phyloP scores from a whole-genome alignment of 1,284 basidiomycete species.

The Stereum hirsutum region DNA sequence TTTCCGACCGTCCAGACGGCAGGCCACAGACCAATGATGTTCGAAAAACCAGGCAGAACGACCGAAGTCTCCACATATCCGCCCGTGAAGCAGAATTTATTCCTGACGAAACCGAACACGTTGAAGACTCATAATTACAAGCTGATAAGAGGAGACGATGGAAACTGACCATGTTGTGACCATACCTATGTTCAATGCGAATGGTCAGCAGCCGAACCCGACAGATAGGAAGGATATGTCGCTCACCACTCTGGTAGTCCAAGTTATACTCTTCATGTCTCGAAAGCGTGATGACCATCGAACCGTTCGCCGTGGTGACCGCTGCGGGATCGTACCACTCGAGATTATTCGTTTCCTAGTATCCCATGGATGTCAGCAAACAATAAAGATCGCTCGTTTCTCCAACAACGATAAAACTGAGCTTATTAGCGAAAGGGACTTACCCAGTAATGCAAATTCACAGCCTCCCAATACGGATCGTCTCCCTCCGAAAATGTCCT shows the following conservation, averaged over 20 bases:
- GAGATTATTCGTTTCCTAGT: constrained; percentile 28
- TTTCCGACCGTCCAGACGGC: constrained; percentile 44
- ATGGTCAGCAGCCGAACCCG: not conserved
- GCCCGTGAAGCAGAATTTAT: constrained; percentile 49
- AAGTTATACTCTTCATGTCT: constrained; percentile 21
- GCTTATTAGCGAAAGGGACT: constrained; percentile 15
- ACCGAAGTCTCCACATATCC: constrained; percentile 11
- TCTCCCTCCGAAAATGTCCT: constrained; percentile 44
- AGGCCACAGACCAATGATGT: constrained; percentile 37
- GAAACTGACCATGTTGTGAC: constrained; percentile 9
- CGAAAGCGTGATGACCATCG: constrained; percentile 47
- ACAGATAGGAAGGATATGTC: not conserved
- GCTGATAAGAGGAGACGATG: not conserved
- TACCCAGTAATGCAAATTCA: constrained; percentile 68
- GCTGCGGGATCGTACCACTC: constrained; percentile 59
- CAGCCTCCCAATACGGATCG: constrained; percentile 62
- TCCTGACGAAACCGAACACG: too few relatives aligned
- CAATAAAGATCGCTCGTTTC: constrained; percentile 6
- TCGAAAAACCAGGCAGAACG: constrained; percentile 2
- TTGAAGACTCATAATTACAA: constrained; percentile 10
- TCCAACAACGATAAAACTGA: constrained; percentile 8
- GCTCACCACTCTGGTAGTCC: constrained; percentile 35
- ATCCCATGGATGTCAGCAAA: too few relatives aligned
- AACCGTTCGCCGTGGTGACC: constrained; percentile 55
- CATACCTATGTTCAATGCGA: constrained; percentile 8